Evolutionary conservation across 352 stramenopile species (phyloP), one percentile per base, ranked within the genome.

Genomic region (Globisporangium perplexum): DNA sequence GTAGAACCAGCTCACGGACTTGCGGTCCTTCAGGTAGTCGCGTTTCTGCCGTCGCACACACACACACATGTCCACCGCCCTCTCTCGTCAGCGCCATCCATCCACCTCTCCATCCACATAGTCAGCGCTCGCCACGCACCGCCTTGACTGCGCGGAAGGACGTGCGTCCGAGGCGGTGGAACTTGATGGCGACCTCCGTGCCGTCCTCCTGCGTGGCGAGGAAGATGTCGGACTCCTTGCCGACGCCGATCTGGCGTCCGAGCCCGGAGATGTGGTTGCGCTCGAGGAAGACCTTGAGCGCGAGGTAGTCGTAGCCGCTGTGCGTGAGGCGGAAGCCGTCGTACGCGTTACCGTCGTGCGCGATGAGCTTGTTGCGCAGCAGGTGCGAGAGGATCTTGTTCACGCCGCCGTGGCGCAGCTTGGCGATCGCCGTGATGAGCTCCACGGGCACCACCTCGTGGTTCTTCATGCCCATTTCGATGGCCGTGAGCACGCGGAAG

Each of bases 141-240:
- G 83, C 77, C 57, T 97, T 97, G 47, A 99, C 96, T 23, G 96
- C 95, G 20, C 96, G 90, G 77, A 99, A 99, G 23, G 90, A 98
- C 30, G 97, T 99, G 57, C 97, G 82, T 45, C 98, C 98, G 14
- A 99, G 84, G n/a, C 98, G 93, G 77, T 99, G 98, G 66, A 99
- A 97, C 73, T 99, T 99, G 50, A 99, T 95, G 6, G 98, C 96
- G 23, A 99, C 71, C 63, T 99, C 92, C 15, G 96, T 97, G 55
- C 96, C 96, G 60, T 98, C 90, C 18, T 91, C 80, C 55, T 93
- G 83, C 7, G 78, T 90, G 23, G 93, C 96, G 43, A 99, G 63
- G 69, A 98, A 99, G 54, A 99, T 98, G 74, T 99, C 98, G 18
- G 88, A 98, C 68, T 99, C 98, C 65, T 99, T 99, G 39, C 98